A percentile compares a stretch with the other conserved stretches of the same genome.
These are phyloP conservation scores for Plectosphaerella sp. DNA, from an alignment of 2,329 filamentous ascomycete species.

Conservation along the genomic window DNA sequence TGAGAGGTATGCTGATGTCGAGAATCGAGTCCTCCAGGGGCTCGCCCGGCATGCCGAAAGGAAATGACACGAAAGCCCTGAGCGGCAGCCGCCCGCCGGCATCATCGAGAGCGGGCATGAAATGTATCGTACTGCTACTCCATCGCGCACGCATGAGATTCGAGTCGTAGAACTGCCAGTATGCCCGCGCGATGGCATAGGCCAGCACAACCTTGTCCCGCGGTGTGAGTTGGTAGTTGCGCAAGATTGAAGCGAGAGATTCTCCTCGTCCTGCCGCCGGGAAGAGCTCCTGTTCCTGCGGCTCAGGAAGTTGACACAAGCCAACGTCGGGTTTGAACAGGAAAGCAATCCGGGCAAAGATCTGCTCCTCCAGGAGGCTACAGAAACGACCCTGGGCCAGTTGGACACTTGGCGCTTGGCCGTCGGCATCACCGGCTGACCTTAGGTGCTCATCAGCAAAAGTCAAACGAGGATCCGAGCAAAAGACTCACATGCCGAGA, in stretches of 20 bases:
- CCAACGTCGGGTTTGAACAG: background rate
- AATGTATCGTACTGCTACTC: conserved; percentile 9
- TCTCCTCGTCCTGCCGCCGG: background rate
- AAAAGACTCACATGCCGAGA: background rate
- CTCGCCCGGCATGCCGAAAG: background rate
- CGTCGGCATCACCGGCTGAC: background rate
- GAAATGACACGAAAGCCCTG: background rate
- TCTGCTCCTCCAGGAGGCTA: conserved; percentile 25
- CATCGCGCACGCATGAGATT: conserved; percentile 8
- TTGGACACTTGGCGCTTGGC: background rate
- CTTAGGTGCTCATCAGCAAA: background rate
- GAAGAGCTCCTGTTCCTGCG: background rate
- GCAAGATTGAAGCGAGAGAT: background rate
- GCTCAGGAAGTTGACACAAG: background rate
- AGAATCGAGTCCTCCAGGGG: background rate
- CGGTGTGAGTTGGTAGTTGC: conserved; percentile 4
- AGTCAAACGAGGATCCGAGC: background rate
- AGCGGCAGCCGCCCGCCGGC: background rate
- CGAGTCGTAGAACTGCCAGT: conserved; percentile 13
- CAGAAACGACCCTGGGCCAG: background rate
- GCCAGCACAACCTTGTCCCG: conserved; percentile 10
- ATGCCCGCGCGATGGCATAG: conserved; percentile 6
- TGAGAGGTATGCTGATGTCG: background rate
- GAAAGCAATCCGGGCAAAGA: conserved; percentile 36
- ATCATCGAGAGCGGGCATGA: conserved; percentile 6